Percentiles rank a stretch among this genome's conserved stretches.
phyloP scores from a whole-genome alignment of 805 yeast genomes.

The Metschnikowia dekortorum region DNA sequence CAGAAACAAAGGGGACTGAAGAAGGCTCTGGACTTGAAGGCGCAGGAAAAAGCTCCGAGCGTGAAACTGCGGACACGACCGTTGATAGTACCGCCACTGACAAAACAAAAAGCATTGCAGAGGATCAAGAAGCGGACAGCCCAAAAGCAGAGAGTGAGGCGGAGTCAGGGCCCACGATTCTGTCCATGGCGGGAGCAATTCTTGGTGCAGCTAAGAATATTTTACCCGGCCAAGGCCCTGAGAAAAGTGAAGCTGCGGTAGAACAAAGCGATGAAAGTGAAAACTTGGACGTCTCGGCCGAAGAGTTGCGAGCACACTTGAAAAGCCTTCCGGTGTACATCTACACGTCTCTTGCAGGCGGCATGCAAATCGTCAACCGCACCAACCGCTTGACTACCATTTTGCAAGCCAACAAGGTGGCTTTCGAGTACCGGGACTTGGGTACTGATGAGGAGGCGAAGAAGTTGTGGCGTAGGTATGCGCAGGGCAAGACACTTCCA shows the following conservation, averaged over 20 bases:
- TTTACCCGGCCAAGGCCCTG: conserved; percentile 1
- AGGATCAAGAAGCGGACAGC: neutral
- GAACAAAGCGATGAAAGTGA: conserved; percentile 17
- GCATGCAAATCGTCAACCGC: conserved; percentile 70
- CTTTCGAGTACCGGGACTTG: conserved; percentile 66
- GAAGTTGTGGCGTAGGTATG: conserved; percentile 73
- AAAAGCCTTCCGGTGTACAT: conserved; percentile 62
- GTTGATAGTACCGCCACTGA: no score
- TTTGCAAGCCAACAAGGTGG: conserved; percentile 65
- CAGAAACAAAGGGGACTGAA: no score
- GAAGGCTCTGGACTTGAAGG: no score
- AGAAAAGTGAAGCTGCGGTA: neutral
- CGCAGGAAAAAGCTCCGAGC: no score
- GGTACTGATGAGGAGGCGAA: conserved; percentile 88
- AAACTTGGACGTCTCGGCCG: conserved; percentile 35
- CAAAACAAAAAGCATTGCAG: no score
- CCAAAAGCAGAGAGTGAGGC: neutral
- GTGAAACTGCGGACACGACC: no score
- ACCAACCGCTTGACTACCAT: conserved; percentile 75
- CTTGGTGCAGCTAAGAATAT: neutral
- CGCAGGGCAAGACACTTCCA: conserved; percentile 72
- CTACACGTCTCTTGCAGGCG: conserved; percentile 85
- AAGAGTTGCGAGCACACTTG: conserved; percentile 39
- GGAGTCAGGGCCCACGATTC: neutral
- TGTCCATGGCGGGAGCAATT: conserved; percentile 1